Conservation (phyloP, 2,329 filamentous ascomycete species). For the Fusarium palustre region DNA sequence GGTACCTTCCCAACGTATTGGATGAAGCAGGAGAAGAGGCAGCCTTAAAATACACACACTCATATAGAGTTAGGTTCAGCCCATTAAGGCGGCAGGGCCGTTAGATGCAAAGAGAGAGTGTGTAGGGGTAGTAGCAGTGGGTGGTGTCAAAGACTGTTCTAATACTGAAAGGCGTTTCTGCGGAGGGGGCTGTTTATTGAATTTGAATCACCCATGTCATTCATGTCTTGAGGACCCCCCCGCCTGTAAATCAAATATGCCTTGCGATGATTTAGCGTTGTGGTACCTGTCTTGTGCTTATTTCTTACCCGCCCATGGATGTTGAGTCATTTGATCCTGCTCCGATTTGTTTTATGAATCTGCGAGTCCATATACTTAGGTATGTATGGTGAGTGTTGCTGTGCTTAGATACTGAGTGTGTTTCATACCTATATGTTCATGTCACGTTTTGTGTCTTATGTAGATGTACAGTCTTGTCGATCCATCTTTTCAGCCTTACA, state of each 20-base stretch:
- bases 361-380: too few relatives aligned
- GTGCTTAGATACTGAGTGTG: neutral
- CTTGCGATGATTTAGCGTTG: conserved; percentile 11
- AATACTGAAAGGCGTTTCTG: neutral
- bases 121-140: neutral
- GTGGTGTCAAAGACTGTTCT: neutral
- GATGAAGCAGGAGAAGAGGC: conserved; percentile 5
- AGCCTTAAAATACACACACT: conserved; percentile 24
- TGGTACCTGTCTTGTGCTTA: conserved; percentile 1
- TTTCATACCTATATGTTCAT: neutral
- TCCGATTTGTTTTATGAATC: neutral
- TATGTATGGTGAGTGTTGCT: neutral
- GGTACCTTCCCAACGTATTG: neutral
- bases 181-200: conserved; percentile 28
- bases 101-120: neutral
- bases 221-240: conserved; percentile 7
- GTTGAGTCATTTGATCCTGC: neutral
- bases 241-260: conserved; percentile 10
- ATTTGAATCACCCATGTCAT: neutral
- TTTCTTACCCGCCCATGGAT: neutral
- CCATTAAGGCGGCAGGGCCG: conserved; percentile 3
- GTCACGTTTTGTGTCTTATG: neutral
- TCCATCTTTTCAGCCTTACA: conserved; percentile 25
- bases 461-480: neutral
- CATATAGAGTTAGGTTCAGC: neutral